Evolutionary conservation across 495 filamentous ascomycete species (phyloP).

Genomic region (Aspergillus indologenus): DNA sequence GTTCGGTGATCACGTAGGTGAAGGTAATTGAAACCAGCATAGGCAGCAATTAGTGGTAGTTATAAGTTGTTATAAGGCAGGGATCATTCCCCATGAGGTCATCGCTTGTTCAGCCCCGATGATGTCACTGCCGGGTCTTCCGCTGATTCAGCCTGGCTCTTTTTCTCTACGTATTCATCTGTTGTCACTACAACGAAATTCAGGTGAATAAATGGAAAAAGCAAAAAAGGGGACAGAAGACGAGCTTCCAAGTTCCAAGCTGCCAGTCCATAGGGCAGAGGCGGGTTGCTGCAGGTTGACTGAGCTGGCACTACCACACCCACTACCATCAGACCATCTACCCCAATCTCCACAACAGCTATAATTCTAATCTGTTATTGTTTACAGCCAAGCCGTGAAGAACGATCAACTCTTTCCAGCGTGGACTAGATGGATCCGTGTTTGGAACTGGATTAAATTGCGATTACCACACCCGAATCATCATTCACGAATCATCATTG

Average conservation of each 20-base stretch:
- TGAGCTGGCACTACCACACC: not conserved
- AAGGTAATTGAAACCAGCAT: not conserved
- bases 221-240: not conserved
- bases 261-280: not conserved
- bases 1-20: not conserved
- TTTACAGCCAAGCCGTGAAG: not conserved
- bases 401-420: not conserved
- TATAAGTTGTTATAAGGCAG: not conserved
- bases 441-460: no score
- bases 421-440: no score
- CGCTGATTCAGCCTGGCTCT: not conserved
- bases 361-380: not conserved
- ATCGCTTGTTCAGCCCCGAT: slow-evolving; percentile 1
- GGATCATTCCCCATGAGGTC: slow-evolving; percentile 5
- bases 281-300: not conserved
- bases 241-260: no score
- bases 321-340: not conserved
- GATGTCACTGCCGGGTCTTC: not conserved
- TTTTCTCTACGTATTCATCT: not conserved
- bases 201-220: not conserved
- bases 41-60: not conserved
- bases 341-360: not conserved
- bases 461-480: no score
- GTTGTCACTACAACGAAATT: not conserved
- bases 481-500: not conserved